phyloP scores from a whole-genome alignment of 441 rosid species.

The Pelargonium citronellum region DNA sequence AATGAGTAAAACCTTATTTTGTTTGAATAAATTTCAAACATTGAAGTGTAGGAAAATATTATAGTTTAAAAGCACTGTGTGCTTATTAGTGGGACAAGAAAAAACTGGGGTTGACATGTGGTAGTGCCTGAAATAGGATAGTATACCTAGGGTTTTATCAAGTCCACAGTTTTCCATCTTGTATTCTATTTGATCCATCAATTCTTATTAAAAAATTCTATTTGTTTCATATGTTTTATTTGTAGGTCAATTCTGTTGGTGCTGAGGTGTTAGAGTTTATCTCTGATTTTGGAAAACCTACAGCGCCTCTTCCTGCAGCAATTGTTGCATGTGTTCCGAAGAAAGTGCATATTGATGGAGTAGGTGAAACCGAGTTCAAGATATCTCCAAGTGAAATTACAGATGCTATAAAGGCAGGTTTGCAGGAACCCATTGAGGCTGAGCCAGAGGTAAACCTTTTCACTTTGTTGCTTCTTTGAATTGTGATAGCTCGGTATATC shows the following conservation, averaged over 20 bases:
- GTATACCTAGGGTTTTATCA: not conserved
- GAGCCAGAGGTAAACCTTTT: constrained; percentile 80
- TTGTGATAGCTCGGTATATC: constrained; percentile 18
- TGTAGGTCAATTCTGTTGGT: constrained; percentile 86
- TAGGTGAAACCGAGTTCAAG: constrained; percentile 82
- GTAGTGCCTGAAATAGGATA: not conserved
- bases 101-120: not conserved
- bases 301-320: constrained; percentile 94
- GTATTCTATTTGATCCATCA: constrained; percentile 1
- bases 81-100: too few species aligned
- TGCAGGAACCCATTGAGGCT: constrained; percentile 85
- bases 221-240: constrained; percentile 15
- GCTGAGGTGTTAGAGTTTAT: constrained; percentile 87
- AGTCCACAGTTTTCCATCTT: not conserved
- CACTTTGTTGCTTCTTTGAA: constrained; percentile 21
- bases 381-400: constrained; percentile 65
- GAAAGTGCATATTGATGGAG: constrained; percentile 73
- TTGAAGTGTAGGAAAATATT: not conserved
- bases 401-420: constrained; percentile 69
- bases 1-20: not conserved
- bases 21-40: not conserved
- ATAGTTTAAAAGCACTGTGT: not conserved
- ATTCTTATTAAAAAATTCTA: not conserved
- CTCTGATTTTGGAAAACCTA: constrained; percentile 88
- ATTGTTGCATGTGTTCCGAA: constrained; percentile 97